A percentile compares a stretch with the other conserved stretches of the same genome.
These are phyloP conservation scores for Boletus vinaceobasis DNA, from an alignment of 768 basidiomycete species.

Conservation along the genomic window DNA sequence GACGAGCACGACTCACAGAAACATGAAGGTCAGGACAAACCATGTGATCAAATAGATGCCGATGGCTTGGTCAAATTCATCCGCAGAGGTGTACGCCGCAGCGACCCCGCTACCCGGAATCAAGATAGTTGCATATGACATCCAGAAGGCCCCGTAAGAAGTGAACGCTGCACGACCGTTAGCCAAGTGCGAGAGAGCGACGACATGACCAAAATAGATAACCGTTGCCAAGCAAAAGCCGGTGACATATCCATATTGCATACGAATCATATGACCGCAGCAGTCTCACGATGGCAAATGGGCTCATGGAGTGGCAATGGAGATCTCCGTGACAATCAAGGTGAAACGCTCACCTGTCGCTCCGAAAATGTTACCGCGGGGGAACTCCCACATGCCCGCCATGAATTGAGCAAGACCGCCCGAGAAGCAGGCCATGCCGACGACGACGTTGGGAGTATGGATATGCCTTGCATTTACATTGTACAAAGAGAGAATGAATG, in stretches of 20 bases:
- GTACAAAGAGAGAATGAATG: constrained; percentile 73
- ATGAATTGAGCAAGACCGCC: constrained; percentile 85
- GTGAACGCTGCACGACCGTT: constrained; percentile 54
- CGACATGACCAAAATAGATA: neutral
- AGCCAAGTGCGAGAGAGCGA: neutral
- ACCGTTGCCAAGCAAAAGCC: neutral
- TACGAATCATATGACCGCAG: neutral
- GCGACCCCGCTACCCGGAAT: constrained; percentile 66
- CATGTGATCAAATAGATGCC: constrained; percentile 75
- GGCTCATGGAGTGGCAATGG: neutral
- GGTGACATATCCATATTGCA: neutral
- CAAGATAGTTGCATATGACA: constrained; percentile 73
- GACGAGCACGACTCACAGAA: constrained; percentile 45
- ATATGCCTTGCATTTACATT: constrained; percentile 60
- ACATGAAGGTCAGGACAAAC: constrained; percentile 67
- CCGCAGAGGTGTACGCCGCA: constrained; percentile 42
- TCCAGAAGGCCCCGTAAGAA: constrained; percentile 86
- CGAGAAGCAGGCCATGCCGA: constrained; percentile 83
- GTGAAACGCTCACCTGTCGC: constrained; percentile 57
- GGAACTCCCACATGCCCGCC: constrained; percentile 89
- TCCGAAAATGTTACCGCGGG: constrained; percentile 65
- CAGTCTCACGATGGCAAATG: neutral
- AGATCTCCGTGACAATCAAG: neutral
- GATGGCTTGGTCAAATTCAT: constrained; percentile 53
- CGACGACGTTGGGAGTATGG: constrained; percentile 59